A percentile compares a stretch with the other conserved stretches of the same genome.
phyloP scores from a whole-genome alignment of 306 rosid genomes.

The Castanopsis chinensis region DNA sequence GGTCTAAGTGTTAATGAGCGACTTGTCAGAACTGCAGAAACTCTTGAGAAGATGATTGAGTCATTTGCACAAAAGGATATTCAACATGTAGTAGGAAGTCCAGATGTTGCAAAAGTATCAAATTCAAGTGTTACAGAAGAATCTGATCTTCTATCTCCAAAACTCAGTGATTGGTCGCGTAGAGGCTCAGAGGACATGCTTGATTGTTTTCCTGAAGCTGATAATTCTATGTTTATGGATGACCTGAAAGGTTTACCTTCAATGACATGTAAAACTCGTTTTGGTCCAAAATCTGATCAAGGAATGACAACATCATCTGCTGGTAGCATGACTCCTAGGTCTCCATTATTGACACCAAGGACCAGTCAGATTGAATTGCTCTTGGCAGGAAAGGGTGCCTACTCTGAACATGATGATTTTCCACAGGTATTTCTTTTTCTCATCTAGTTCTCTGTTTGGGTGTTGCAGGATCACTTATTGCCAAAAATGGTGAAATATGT shows the following conservation, averaged over 20 bases:
- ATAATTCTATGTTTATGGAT: conserved; percentile 78
- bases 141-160: conserved; percentile 84
- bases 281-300: conserved; percentile 99
- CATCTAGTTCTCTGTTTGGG: conserved; percentile 3
- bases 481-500: neutral
- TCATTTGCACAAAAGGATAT: conserved; percentile 72
- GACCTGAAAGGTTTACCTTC: conserved; percentile 90
- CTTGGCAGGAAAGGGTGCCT: conserved; percentile 92
- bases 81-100: conserved; percentile 81
- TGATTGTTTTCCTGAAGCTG: conserved; percentile 92
- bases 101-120: conserved; percentile 89
- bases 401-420: conserved; percentile 88
- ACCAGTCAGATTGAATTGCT: conserved; percentile 92
- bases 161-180: conserved; percentile 92
- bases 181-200: conserved; percentile 99
- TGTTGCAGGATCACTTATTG: conserved; percentile 3
- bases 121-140: conserved; percentile 95
- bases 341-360: conserved; percentile 95
- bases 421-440: conserved; percentile 63
- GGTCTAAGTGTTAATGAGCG: conserved; percentile 95
- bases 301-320: conserved; percentile 99
- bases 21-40: conserved; percentile 72
- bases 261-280: conserved; percentile 94
- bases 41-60: conserved; percentile 84
- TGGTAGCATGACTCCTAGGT: conserved; percentile 99